Base-by-base conservation (phyloP, 148 eudicot species). In the Oxyria digyna region DNA sequence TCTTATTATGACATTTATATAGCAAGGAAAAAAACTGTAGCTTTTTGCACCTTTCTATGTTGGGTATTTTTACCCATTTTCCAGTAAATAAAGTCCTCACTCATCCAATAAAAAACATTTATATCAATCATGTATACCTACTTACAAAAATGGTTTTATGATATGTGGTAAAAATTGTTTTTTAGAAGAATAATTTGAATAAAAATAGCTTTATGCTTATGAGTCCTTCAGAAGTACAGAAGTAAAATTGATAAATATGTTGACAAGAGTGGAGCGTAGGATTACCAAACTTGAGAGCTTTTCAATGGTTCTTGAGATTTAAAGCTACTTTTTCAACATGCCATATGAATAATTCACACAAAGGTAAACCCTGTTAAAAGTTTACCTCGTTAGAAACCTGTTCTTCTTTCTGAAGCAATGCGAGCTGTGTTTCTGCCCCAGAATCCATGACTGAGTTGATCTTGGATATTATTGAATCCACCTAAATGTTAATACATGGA, bases 351-450 rank as follows among this genome's bases (percentile, higher is more conserved):
- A 24, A 46, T 35, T 35, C 14, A 48, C 7, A 33, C 41, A 37
- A n/a, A 62, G 37, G 6, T 37, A 38, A n/a, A 13, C 68, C n/a
- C 17, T 14, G 20, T n/a, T 18, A 20, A 12, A 26, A 68, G 4
- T 37, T 69, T 73, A 94, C 98, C 92, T 86, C 87, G 66, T 73
- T 73, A 20, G 74, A 75, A 52, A 94, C 74, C 43, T 82, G 83
- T 81, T 88, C 91, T 74, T 74, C 69, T 78, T 82, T 90, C 42
- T 42, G 78, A 55, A 69, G 72, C 75, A 94, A 65, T 72, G 84
- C 81, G 68, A 78, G 82, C 76, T 77, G 82, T 48, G 67, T 84
- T 45, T 87, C 86, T 31, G 79, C 78, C 69, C 81, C 88, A 42
- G 74, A 75, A 26, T 83, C 87, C 80, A 75, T 82, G n/a, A 78